Percentiles rank a stretch among this genome's conserved stretches.
Evolutionary conservation across 2,329 filamentous ascomycete genomes (phyloP).

Genomic region (Calonectria naviculata): DNA sequence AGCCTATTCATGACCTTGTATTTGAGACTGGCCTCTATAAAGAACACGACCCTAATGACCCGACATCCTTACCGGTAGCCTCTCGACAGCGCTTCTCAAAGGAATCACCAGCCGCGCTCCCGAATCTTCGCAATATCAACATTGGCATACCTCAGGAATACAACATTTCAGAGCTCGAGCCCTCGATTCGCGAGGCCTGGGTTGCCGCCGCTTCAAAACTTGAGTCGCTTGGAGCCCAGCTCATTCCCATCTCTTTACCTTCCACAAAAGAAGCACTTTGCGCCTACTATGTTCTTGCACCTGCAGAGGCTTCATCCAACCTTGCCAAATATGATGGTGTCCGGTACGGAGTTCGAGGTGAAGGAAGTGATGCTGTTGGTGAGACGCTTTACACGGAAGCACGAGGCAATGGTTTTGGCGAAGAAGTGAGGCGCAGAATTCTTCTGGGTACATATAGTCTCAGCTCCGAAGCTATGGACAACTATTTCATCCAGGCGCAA

Average conservation of each 20-base stretch:
- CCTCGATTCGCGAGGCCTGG: slow-evolving; percentile 78
- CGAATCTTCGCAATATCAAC: slow-evolving; percentile 49
- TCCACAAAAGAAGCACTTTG: slow-evolving; percentile 87
- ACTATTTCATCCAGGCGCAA: slow-evolving; percentile 97
- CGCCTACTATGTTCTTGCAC: slow-evolving; percentile 95
- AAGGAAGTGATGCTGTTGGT: slow-evolving; percentile 63
- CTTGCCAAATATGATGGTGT: slow-evolving; percentile 97
- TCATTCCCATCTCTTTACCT: slow-evolving; percentile 84
- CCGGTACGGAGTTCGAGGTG: slow-evolving; percentile 79
- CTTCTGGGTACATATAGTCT: slow-evolving; percentile 90
- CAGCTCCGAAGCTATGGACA: slow-evolving; percentile 90
- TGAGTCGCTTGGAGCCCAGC: slow-evolving; percentile 71
- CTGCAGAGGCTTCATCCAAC: slow-evolving; percentile 95
- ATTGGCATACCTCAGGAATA: slow-evolving; percentile 80
- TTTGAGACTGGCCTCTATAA: slow-evolving; percentile 60
- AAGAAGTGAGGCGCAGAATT: slow-evolving; percentile 88
- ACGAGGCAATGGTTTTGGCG: slow-evolving; percentile 80
- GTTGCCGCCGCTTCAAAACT: slow-evolving; percentile 68
- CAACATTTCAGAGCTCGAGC: slow-evolving; percentile 84
- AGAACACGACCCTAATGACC: slow-evolving; percentile 76
- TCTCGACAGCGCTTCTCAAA: slow-evolving; percentile 64
- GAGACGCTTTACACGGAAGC: slow-evolving; percentile 81
- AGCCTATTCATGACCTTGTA: slow-evolving; percentile 62
- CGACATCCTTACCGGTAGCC: slow-evolving; percentile 72
- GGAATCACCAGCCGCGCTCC: slow-evolving; percentile 36